Evolutionary conservation across 371 early-diverging fungal species (phyloP).

Genomic region (Nematocida homosporus): DNA sequence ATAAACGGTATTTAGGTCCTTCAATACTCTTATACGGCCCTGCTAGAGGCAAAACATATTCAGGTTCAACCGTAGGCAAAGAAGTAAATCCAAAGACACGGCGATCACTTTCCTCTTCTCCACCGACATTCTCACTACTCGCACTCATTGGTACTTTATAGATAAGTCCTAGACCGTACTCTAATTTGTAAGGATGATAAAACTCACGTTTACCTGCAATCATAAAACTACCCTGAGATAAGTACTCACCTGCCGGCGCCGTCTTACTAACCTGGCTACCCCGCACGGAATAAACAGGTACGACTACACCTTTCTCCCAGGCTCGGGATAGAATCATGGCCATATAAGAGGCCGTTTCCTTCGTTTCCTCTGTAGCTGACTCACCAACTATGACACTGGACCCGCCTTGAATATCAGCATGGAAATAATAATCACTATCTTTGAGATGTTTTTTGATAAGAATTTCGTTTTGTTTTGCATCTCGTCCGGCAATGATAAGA

Average conservation of each 20-base stretch:
- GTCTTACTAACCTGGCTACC: slow-evolving; percentile 83
- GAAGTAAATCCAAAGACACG: slow-evolving; percentile 73
- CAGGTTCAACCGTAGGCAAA: slow-evolving; percentile 74
- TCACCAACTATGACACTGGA: slow-evolving; percentile 73
- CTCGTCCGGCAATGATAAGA: slow-evolving; percentile 87
- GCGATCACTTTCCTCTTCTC: slow-evolving; percentile 25
- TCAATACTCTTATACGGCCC: slow-evolving; percentile 83
- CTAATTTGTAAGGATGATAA: slow-evolving; percentile 78
- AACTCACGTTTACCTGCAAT: slow-evolving; percentile 90
- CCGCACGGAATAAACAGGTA: slow-evolving; percentile 88
- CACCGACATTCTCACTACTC: slow-evolving; percentile 34
- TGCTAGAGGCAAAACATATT: slow-evolving; percentile 84
- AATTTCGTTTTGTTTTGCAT: slow-evolving; percentile 90
- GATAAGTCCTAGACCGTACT: slow-evolving; percentile 87
- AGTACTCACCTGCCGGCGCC: slow-evolving; percentile 88
- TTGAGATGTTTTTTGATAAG: slow-evolving; percentile 74
- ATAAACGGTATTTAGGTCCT: slow-evolving; percentile 84
- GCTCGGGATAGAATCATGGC: slow-evolving; percentile 84
- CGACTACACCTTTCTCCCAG: slow-evolving; percentile 92
- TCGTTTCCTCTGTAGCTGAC: slow-evolving; percentile 73
- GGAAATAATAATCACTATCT: slow-evolving; percentile 81
- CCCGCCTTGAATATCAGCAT: slow-evolving; percentile 90
- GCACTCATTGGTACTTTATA: slow-evolving; percentile 70
- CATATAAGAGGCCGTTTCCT: slow-evolving; percentile 89
- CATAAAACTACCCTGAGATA: slow-evolving; percentile 89